Evolutionary conservation across 2,329 filamentous ascomycete species (phyloP), one percentile per base, ranked within the genome.

Genomic region (Chaetothyriales sp.): DNA sequence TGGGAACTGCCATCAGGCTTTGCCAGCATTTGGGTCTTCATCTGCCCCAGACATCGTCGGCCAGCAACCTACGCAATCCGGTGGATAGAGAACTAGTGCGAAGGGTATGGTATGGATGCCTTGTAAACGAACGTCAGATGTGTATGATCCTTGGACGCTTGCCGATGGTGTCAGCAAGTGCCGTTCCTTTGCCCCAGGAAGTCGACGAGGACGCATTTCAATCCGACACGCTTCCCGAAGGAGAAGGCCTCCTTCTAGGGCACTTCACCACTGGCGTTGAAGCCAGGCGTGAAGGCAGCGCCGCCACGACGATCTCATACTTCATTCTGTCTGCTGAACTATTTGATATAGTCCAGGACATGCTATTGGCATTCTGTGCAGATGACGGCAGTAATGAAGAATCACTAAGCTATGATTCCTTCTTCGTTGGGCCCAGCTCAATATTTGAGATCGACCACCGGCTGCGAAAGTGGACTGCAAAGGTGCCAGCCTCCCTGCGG

Each of bases 11-110:
- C 0, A 66, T 73, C 15, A 64, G 72, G 1, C 72, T 68, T 18
- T 72, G 72, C 0, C 70, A 74, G 46, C 68, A 70, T 0, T 50
- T 75, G 2, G 72, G 71, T 0, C 58, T 74, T 22, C 71, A 74
- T 47, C 59, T 39, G 10, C 32, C 72, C 2, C 63, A 65, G 0
- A 65, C 72, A 42, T 69, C 67, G 10, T 48, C 46, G 10, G 46
- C 36, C 20, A 28, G 45, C 1, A 61, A 60, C 49, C 52, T 56
- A n/a, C 55, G 55, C 15, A 53, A 50, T 18, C 59, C 59, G 3
- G 59, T 60, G 43, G 61, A 65, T 10, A 59, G 60, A 32, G 61
- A 66, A 44, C 44, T 50, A 12, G 45, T 36, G 15, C 39, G 51
- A 42, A 49, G 47, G 43, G 56, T 67, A 18, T 67, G 64, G 62